These are phyloP conservation scores for Plasmodium fragile DNA, from an alignment of 169 alveolate species.

Conservation along the genomic window DNA sequence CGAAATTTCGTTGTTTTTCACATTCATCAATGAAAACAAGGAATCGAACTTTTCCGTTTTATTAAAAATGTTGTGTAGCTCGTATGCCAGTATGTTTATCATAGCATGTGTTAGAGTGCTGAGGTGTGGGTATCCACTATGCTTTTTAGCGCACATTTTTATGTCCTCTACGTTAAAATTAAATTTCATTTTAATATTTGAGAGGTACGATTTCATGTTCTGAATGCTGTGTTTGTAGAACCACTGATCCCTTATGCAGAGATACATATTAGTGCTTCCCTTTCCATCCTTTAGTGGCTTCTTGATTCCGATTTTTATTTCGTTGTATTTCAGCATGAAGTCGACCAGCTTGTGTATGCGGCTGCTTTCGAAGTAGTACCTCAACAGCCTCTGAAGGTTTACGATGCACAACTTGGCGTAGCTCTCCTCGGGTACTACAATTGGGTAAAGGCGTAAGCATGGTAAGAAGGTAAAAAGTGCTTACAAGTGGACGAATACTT, in stretches of 20 bases:
- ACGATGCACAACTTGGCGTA: conserved; percentile 18
- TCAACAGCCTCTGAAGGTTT: conserved; percentile 19
- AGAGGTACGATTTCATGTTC: conserved; percentile 4
- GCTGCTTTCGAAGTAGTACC: conserved; percentile 44
- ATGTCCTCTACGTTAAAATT: conserved; percentile 30
- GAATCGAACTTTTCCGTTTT: conserved; percentile 10
- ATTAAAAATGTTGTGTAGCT: conserved; percentile 37
- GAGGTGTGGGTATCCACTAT: conserved; percentile 13
- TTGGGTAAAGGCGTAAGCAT: background rate
- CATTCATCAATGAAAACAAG: conserved; percentile 27
- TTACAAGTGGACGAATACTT: background rate
- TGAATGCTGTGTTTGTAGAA: conserved; percentile 22
- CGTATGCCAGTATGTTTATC: conserved; percentile 64
- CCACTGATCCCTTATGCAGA: conserved; percentile 62
- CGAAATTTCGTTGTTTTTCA: conserved; percentile 23
- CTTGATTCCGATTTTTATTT: conserved; percentile 16
- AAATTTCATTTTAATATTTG: conserved; percentile 29
- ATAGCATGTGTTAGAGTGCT: conserved; percentile 25
- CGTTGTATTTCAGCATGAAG: conserved; percentile 42
- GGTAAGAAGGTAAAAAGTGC: background rate
- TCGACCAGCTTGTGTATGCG: conserved; percentile 10
- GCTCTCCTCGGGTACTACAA: conserved; percentile 15
- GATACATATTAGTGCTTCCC: conserved; percentile 7
- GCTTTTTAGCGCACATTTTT: conserved; percentile 16
- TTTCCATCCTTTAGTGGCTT: background rate